Evolutionary conservation across 1,139 yeast genomes (phyloP), one percentile per base, ranked within the genome.

Genomic region (Nakaseomyces kungkrabaensis): DNA sequence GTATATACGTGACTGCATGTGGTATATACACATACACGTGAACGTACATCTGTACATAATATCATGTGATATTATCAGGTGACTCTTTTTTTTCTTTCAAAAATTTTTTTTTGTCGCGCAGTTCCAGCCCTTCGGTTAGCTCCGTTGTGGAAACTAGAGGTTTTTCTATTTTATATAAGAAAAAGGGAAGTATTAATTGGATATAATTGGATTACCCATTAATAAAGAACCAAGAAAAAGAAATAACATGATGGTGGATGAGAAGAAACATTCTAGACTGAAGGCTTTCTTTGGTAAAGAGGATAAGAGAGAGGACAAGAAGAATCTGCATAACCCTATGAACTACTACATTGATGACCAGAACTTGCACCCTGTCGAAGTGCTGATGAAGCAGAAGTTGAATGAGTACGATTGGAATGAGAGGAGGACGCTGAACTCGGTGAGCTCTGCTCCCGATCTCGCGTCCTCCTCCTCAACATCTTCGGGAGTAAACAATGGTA

Each of bases 291-390:
- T 37, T 22, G 40, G 40, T 7, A 37, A 22, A 37, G 26, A 37
- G 24, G 13, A 29, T 2, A 10, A 29, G 33, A 29, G 10, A 29
- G 36, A 11, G 13, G 36, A 9, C n/a, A 10, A 10, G 36, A 33
- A 29, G 3, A 29, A 9, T 3, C 22, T 17, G 22, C 22, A 17
- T 17, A 17, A 17, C 22, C 22, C 22, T 17, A 3, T 17, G 22
- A 17, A 17, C 22, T 17, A 17, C 22, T 17, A 17, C 22, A 17
- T 17, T 17, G 22, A 17, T 17, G 38, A 36, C 6, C 38, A 13
- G 10, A 5, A 36, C 37, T 48, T 58, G 55, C 66, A 62, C 50
- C 65, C 65, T 5, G 64, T 56, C 3, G 56, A 61, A 42, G 50
- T 52, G 36, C 49, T 60, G 34, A 41, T 41, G 44, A n/a, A 41